phyloP scores from a whole-genome alignment of 1,139 yeast species.

The Pichia kudriavzevii region DNA sequence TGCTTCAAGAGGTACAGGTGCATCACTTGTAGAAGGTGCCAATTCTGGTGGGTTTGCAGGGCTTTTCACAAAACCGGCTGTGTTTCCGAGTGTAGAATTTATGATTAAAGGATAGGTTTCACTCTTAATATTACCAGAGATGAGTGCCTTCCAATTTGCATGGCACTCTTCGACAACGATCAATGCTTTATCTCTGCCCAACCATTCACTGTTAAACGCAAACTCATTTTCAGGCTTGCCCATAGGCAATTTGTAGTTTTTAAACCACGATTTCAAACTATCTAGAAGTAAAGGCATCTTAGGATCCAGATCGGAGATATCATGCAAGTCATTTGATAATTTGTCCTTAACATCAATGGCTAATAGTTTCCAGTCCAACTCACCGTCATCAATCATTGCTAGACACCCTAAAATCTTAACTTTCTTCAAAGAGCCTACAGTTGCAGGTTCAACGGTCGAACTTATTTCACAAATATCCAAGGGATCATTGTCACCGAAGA shows the following conservation, averaged over 20 bases:
- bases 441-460: slow-evolving; percentile 41
- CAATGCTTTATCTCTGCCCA: slow-evolving; percentile 62
- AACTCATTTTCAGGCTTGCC: slow-evolving; percentile 85
- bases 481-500: slow-evolving; percentile 91
- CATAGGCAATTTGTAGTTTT: slow-evolving; percentile 89
- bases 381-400: slow-evolving; percentile 95
- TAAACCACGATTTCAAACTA: slow-evolving; percentile 88
- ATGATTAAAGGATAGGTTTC: slow-evolving; percentile 30
- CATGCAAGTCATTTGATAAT: slow-evolving; percentile 64
- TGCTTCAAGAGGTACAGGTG: slow-evolving; percentile 20
- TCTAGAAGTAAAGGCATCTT: slow-evolving; percentile 81
- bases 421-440: slow-evolving; percentile 68
- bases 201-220: slow-evolving; percentile 51
- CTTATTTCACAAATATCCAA: slow-evolving; percentile 96
- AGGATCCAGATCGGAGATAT: slow-evolving; percentile 73
- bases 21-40: not conserved
- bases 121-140: slow-evolving; percentile 38
- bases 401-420: slow-evolving; percentile 89
- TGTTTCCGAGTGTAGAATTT: slow-evolving; percentile 32
- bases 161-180: slow-evolving; percentile 68
- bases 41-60: not conserved
- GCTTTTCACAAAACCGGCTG: slow-evolving; percentile 25
- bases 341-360: slow-evolving; percentile 81
- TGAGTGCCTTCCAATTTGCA: slow-evolving; percentile 67
- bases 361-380: slow-evolving; percentile 94